Percentiles rank a stretch among this genome's conserved stretches.
phyloP scores from a whole-genome alignment of 1,139 yeast genomes.

The Pichia sp. region DNA sequence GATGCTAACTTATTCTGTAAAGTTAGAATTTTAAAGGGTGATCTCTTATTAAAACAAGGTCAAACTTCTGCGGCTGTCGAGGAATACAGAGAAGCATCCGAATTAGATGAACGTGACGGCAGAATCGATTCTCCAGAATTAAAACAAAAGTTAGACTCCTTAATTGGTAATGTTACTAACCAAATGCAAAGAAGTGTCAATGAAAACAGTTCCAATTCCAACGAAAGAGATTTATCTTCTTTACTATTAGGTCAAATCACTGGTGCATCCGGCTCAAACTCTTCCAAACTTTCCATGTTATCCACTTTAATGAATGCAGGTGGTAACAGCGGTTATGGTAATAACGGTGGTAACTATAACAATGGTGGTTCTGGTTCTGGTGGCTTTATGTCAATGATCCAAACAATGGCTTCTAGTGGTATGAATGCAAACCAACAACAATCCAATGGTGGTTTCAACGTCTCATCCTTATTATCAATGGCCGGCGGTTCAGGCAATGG shows the following conservation, averaged over 20 bases:
- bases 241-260: slow-evolving; percentile 27
- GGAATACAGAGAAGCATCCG: slow-evolving; percentile 30
- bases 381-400: slow-evolving; percentile 27
- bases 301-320: slow-evolving; percentile 24
- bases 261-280: slow-evolving; percentile 25
- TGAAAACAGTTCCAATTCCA: slow-evolving; percentile 21
- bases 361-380: neutral
- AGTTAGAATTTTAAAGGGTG: slow-evolving; percentile 29
- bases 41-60: slow-evolving; percentile 25
- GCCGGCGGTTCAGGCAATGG: slow-evolving; percentile 14
- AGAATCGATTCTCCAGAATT: slow-evolving; percentile 31
- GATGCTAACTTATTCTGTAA: slow-evolving; percentile 28
- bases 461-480: slow-evolving; percentile 24
- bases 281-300: slow-evolving; percentile 26
- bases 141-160: slow-evolving; percentile 25
- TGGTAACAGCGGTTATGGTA: slow-evolving; percentile 8
- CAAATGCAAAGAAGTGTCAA: slow-evolving; percentile 24
- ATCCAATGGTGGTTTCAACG: slow-evolving; percentile 29
- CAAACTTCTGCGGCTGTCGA: slow-evolving; percentile 25
- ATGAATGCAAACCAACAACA: slow-evolving; percentile 25
- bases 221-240: slow-evolving; percentile 31
- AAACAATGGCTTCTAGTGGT: slow-evolving; percentile 26
- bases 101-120: slow-evolving; percentile 32
- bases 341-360: neutral
- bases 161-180: slow-evolving; percentile 23